Conservation (phyloP, 2,329 filamentous ascomycete genomes). For the Fusarium sp. region DNA sequence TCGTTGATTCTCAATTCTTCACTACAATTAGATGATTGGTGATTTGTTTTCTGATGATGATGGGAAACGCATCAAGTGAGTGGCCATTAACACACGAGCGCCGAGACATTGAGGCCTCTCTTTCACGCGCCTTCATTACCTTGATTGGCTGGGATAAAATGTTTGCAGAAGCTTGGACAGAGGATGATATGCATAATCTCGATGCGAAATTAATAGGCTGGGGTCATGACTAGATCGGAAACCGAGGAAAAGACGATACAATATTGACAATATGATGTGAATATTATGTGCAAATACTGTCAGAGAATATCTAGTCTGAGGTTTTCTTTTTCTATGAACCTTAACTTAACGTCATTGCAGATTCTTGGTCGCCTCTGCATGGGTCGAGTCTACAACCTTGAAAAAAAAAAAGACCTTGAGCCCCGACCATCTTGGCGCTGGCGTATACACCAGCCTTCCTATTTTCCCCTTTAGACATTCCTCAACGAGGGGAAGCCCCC, state of each 20-base stretch:
- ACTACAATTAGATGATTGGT: neutral
- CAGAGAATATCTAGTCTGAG: neutral
- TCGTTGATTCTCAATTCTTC: neutral
- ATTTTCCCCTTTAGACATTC: conserved; percentile 28
- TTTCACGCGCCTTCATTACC: neutral
- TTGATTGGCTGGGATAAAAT: neutral
- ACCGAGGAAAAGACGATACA: neutral
- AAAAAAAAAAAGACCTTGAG: conserved; percentile 3
- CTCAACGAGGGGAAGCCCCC: conserved; percentile 24
- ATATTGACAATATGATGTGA: neutral
- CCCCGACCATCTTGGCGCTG: conserved; percentile 18
- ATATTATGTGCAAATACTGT: neutral
- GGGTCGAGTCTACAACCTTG: conserved; percentile 5
- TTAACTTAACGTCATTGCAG: conserved; percentile 21
- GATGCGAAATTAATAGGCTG: neutral
- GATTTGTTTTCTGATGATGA: neutral
- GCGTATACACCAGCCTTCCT: conserved; percentile 24
- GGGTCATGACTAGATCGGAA: neutral
- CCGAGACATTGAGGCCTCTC: neutral
- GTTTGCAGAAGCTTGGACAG: conserved; percentile 3
- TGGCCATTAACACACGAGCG: neutral
- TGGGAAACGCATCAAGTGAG: neutral
- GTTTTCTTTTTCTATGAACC: neutral
- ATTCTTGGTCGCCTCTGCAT: neutral
- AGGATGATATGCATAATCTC: conserved; percentile 3